Base-by-base conservation (phyloP, 768 basidiomycete genomes). In the Lentinula aciculospora region DNA sequence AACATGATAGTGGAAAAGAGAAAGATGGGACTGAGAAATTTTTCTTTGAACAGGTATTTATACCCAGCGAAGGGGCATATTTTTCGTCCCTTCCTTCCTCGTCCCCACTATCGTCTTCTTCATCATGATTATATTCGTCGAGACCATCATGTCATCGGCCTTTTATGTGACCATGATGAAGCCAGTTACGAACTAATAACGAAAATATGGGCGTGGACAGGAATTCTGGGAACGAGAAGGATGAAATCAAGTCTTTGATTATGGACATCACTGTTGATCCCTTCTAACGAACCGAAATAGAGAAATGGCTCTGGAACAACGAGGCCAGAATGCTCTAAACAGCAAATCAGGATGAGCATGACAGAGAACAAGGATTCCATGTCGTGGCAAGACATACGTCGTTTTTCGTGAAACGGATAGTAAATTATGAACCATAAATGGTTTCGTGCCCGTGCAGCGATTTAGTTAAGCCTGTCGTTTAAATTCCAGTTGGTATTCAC, bases 81-180 rank as follows among this genome's bases (percentile, higher is more conserved):
- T n/a, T n/a, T n/a, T n/a, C n/a, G n/a, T n/a, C n/a, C n/a, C n/a
- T n/a, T n/a, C n/a, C n/a, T n/a, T n/a, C n/a, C 13, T 34, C 9
- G 13, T 34, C 32, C 9, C 8, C 32, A 13, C 13, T 34, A 13
- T 8, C 13, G 32, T 34, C 32, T 9, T n/a, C n/a, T n/a, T n/a
- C n/a, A n/a, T n/a, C 5, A 34, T 8, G 9, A 13, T 13, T 8
- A 13, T 13, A 34, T 34, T 98, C 19, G 78, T 89, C 32, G 79
- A 84, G 7, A 91, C 83, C 55, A 81, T 98, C 53, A 71, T 94
- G 55, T 87, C 83, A 74, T 79, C 79, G 69, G 77, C 94, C 53
- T 92, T 9, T 29, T 32, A 4, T 1, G 7, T n/a, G 21, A 13
- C 40, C 17, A 42, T 17, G 32, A 17, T 42, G 15, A 21, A 17